A percentile compares a stretch with the other conserved stretches of the same genome.
Evolutionary conservation across 345 rosid genomes (phyloP).

Genomic region (Populus tremula): DNA sequence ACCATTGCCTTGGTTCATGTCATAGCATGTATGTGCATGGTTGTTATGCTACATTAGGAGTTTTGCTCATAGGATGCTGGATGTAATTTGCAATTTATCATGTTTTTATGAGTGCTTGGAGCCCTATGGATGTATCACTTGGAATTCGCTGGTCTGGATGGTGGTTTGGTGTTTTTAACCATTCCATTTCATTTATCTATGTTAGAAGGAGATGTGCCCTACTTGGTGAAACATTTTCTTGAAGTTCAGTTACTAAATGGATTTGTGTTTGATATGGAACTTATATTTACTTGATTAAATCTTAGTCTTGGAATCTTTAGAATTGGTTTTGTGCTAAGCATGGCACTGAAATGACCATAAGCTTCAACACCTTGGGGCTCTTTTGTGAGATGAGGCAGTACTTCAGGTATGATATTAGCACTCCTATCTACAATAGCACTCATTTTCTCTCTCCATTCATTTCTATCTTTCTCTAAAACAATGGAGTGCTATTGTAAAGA

Average conservation of each 20-base stretch:
- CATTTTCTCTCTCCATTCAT: background rate
- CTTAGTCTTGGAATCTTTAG: background rate
- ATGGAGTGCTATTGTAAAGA: background rate
- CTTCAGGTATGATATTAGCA: background rate
- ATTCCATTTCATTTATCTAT: background rate
- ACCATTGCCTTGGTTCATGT: background rate
- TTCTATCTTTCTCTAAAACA: background rate
- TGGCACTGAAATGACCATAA: background rate
- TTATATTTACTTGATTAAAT: background rate
- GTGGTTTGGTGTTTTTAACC: background rate
- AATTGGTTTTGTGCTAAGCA: background rate
- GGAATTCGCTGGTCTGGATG: background rate
- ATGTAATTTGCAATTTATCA: background rate
- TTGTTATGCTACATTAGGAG: background rate
- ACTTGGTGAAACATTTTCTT: background rate
- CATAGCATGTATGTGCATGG: background rate
- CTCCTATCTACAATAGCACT: background rate
- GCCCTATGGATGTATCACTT: background rate
- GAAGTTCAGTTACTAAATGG: background rate
- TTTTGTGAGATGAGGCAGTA: background rate
- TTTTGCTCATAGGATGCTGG: background rate
- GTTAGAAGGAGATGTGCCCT: background rate
- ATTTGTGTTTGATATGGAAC: background rate
- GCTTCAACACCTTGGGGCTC: background rate
- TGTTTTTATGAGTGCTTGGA: background rate